These are phyloP conservation scores for Metarhizium guizhouense DNA, from an alignment of 2,329 filamentous ascomycete genomes.

Conservation along the genomic window DNA sequence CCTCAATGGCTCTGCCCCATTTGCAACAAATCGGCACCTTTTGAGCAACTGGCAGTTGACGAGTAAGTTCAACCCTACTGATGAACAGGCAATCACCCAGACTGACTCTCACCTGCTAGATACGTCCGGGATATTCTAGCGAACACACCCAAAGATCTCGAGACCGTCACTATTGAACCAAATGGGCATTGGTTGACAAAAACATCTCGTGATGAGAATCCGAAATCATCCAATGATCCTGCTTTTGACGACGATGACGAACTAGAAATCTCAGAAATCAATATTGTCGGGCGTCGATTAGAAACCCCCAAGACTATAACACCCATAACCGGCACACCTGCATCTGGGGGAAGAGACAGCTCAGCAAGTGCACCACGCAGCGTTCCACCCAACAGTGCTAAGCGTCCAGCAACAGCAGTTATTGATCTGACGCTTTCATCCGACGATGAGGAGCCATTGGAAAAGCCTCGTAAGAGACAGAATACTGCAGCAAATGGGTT, in stretches of 20 bases:
- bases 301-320: conserved; percentile 28
- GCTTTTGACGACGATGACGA: conserved; percentile 39
- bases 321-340: conserved; percentile 28
- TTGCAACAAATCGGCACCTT: conserved; percentile 76
- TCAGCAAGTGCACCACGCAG: conserved; percentile 27
- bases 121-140: conserved; percentile 83
- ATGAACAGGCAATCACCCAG: background rate
- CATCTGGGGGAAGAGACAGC: conserved; percentile 25
- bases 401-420: conserved; percentile 42
- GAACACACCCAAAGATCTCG: conserved; percentile 59
- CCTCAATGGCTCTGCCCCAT: conserved; percentile 96
- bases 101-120: conserved; percentile 28
- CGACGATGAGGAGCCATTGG: conserved; percentile 41
- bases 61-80: conserved; percentile 49
- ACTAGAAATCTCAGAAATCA: conserved; percentile 37
- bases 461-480: conserved; percentile 40
- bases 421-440: conserved; percentile 51
- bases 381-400: conserved; percentile 28
- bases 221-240: conserved; percentile 17
- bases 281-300: conserved; percentile 22
- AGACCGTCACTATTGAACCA: conserved; percentile 86
- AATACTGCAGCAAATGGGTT: conserved; percentile 19
- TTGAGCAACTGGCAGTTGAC: conserved; percentile 76
- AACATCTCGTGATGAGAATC: conserved; percentile 21
- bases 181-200: conserved; percentile 64